A percentile compares a stretch with the other conserved stretches of the same genome.
Conservation (phyloP, 805 yeast genomes). For the Ogataea thermomethanolica region DNA sequence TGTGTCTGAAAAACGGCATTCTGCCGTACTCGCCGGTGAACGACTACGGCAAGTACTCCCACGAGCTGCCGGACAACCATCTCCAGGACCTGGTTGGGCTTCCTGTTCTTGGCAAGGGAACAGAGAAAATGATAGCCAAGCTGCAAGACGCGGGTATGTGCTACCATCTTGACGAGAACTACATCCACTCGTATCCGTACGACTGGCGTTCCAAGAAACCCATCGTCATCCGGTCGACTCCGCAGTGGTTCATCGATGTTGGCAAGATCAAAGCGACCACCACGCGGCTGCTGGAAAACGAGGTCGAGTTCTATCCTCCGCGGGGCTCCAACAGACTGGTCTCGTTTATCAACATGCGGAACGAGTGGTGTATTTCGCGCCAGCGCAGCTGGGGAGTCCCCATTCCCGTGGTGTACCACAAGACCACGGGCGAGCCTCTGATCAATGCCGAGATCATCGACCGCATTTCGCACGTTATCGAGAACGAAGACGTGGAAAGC, state of each 20-base stretch:
- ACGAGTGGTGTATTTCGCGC: conserved; percentile 97
- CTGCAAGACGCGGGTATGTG: conserved; percentile 45
- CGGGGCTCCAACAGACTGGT: conserved; percentile 66
- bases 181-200: conserved; percentile 85
- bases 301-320: conserved; percentile 71
- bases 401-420: conserved; percentile 75
- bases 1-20: conserved; percentile 57
- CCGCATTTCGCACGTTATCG: conserved; percentile 55
- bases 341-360: conserved; percentile 71
- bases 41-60: conserved; percentile 61
- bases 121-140: conserved; percentile 40
- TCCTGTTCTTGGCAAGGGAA: conserved; percentile 62
- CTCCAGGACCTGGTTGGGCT: conserved; percentile 46
- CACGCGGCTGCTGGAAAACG: conserved; percentile 45
- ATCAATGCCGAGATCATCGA: conserved; percentile 53
- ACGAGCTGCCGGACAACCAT: conserved; percentile 43
- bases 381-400: conserved; percentile 99
- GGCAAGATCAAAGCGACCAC: conserved; percentile 67
- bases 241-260: conserved; percentile 95
- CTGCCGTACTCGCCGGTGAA: conserved; percentile 76
- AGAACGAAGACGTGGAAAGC: conserved; percentile 60
- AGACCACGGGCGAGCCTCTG: conserved; percentile 59
- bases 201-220: conserved; percentile 98
- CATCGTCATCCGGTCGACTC: conserved; percentile 89
- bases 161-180: conserved; percentile 44